phyloP scores from a whole-genome alignment of 2,329 filamentous ascomycete species.

The Parafenestella ontariensis region DNA sequence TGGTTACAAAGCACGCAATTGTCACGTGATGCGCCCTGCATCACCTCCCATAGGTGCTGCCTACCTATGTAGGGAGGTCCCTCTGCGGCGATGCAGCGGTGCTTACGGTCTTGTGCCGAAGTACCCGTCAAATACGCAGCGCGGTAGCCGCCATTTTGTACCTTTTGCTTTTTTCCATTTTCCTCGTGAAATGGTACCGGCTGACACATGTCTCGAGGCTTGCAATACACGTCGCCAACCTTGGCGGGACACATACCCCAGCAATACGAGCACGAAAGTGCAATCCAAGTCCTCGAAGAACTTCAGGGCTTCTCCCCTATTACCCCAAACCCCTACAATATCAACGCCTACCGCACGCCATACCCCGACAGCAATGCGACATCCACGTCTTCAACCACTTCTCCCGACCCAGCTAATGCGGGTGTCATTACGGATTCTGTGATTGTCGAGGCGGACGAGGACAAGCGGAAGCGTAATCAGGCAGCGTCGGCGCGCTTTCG shows the following conservation, averaged over 20 bases:
- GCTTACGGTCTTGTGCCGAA: background rate
- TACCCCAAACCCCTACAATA: slow-evolving; percentile 29
- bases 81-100: slow-evolving; percentile 19
- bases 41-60: slow-evolving; percentile 10
- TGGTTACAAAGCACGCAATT: slow-evolving; percentile 24
- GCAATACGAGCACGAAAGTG: slow-evolving; percentile 31
- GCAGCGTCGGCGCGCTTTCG: slow-evolving; percentile 88
- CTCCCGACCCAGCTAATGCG: slow-evolving; percentile 25
- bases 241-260: slow-evolving; percentile 38
- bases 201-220: slow-evolving; percentile 38
- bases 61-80: slow-evolving; percentile 27
- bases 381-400: slow-evolving; percentile 34
- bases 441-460: slow-evolving; percentile 72
- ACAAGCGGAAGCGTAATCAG: slow-evolving; percentile 88
- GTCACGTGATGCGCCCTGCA: slow-evolving; percentile 26
- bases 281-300: slow-evolving; percentile 37
- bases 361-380: slow-evolving; percentile 45
- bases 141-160: background rate
- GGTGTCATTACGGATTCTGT: slow-evolving; percentile 29
- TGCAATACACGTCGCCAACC: slow-evolving; percentile 35
- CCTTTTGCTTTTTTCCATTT: slow-evolving; percentile 6
- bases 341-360: slow-evolving; percentile 36
- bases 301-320: slow-evolving; percentile 37
- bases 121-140: slow-evolving; percentile 9
- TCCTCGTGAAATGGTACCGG: slow-evolving; percentile 10